Evolutionary conservation across 2,329 filamentous ascomycete species (phyloP).

Genomic region (Colletotrichum sp.): DNA sequence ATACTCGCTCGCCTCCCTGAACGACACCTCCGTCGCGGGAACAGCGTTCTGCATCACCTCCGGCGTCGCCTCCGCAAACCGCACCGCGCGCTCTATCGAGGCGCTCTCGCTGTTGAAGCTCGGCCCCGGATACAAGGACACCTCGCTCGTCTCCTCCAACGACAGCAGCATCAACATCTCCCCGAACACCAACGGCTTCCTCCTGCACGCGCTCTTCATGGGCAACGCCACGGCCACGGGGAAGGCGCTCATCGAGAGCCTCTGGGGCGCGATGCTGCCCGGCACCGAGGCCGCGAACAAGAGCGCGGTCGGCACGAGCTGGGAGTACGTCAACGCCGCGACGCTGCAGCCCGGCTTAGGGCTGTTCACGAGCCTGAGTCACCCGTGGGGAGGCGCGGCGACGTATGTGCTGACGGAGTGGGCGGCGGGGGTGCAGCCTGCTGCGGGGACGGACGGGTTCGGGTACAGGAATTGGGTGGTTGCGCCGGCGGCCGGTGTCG

Average conservation of each 20-base stretch:
- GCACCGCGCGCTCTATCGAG: conserved; percentile 6
- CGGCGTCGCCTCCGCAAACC: conserved; percentile 14
- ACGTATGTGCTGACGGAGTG: conserved; percentile 47
- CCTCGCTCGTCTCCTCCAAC: conserved; percentile 6
- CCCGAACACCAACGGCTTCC: conserved; percentile 50
- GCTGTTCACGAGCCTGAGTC: conserved; percentile 44
- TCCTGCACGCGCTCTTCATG: conserved; percentile 40
- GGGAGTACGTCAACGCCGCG: conserved; percentile 47
- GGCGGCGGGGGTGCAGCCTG: conserved; percentile 29
- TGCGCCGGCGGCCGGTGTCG: conserved; percentile 26
- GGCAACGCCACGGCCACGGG: conserved; percentile 27
- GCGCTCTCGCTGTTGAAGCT: conserved; percentile 15
- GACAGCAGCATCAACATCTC: conserved; percentile 42
- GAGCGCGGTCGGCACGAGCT: conserved; percentile 42
- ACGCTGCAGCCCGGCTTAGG: conserved; percentile 41
- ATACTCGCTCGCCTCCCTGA: background rate
- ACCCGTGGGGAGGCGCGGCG: conserved; percentile 49
- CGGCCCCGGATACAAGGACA: conserved; percentile 24
- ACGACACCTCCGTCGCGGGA: conserved; percentile 16
- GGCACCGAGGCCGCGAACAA: conserved; percentile 12
- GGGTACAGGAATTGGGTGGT: conserved; percentile 32
- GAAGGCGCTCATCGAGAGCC: conserved; percentile 35
- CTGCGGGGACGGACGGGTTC: conserved; percentile 14
- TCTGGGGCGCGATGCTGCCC: conserved; percentile 47
- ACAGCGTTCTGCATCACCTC: conserved; percentile 25